Evolutionary conservation across 108 stramenopile genomes (phyloP), one percentile per base, ranked within the genome.

Genomic region (Discostella stelligeroides): DNA sequence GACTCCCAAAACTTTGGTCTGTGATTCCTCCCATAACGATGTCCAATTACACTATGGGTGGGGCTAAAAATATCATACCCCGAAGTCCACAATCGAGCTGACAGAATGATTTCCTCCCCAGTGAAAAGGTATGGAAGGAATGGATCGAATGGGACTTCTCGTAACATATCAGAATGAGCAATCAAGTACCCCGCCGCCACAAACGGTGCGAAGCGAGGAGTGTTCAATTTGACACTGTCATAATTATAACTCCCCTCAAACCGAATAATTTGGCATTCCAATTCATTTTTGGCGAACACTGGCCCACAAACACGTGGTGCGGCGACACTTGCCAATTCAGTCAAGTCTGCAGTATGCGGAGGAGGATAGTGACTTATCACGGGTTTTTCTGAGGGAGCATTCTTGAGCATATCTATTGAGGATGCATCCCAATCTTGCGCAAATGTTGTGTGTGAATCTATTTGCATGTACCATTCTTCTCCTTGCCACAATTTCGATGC

Each of bases 1-100:
- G 91, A 85, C 63, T 97, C 97, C 98, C 98, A 99, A 73, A 99
- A 99, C 68, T 98, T 99, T n/a, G 97, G 98, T 63, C 91, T 89
- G 69, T 94, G 88, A 23, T 85, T 89, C 55, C 97, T 85, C n/a
- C 89, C 86, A 75, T 95, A 95, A 61, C 83, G 86, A 72, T 99
- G 98, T 10, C 92, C 89, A 29, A 97, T 80, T 9, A 97, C 89
- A 49, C 88, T 76, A 56, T 82, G 87, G 1, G 90, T 89, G 0
- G 98, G 98, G 57, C 87, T 85, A 75, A 97, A 99, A 29, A 99
- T 97, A 76, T 98, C 97, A 75, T 97, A 99, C 9, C 96, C 98
- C 42, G 87, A 69, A 9, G 97, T 98, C 95, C 95, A 97, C 14
- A 97, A 72, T 25, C 98, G 87, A 37, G 93, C 84, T 28, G 80